Conservation (phyloP, 352 stramenopile species). For the Saprolegnia diclina region DNA sequence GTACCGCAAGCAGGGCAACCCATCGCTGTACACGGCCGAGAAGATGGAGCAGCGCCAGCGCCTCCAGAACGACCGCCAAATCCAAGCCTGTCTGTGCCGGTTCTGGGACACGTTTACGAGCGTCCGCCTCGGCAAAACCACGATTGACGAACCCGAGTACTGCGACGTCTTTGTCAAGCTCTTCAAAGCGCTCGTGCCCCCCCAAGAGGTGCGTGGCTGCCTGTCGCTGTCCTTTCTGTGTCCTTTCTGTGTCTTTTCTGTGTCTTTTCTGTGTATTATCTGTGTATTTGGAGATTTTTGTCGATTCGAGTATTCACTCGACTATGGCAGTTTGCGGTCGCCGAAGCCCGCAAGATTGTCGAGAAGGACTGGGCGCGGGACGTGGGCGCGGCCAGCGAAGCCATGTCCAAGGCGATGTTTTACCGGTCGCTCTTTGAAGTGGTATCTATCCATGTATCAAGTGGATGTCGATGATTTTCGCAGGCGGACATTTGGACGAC, state of each 20-base stretch:
- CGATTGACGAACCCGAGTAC: conserved; percentile 53
- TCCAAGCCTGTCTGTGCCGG: conserved; percentile 45
- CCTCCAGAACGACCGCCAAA: conserved; percentile 42
- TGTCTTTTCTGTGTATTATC: neutral
- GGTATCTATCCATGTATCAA: conserved; percentile 10
- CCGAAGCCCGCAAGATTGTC: conserved; percentile 60
- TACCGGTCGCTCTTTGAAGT: conserved; percentile 70
- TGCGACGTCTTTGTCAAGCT: conserved; percentile 78
- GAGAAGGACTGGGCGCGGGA: conserved; percentile 70
- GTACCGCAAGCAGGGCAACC: conserved; percentile 72
- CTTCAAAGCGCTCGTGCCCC: conserved; percentile 68
- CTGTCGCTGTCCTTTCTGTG: neutral
- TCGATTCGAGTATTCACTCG: neutral
- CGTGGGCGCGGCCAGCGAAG: conserved; percentile 35
- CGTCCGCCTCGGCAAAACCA: conserved; percentile 41
- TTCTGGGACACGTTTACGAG: conserved; percentile 72
- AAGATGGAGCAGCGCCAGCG: conserved; percentile 55
- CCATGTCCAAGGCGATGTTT: conserved; percentile 59
- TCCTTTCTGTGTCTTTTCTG: neutral
- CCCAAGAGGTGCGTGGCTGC: conserved; percentile 35
- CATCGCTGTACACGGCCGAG: conserved; percentile 57
- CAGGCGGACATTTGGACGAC: conserved; percentile 76
- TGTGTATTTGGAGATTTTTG: neutral
- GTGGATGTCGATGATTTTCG: neutral
- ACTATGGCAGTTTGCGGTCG: conserved; percentile 48